Base-by-base conservation (phyloP, 2,329 filamentous ascomycete species). In the Stachybotrys chartarum region DNA sequence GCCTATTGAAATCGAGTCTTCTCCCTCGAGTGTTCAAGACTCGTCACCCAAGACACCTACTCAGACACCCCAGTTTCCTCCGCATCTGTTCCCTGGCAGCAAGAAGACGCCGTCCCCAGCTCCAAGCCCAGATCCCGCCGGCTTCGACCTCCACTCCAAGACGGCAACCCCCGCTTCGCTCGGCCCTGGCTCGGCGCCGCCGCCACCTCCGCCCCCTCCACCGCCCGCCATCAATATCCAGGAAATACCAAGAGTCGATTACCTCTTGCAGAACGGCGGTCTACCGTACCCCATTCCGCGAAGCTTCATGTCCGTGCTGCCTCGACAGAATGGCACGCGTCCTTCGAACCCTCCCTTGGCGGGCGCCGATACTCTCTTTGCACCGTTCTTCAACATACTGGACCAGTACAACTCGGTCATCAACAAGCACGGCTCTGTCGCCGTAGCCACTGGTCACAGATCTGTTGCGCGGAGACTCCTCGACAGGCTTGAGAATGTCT, bases 391-490 rank as follows among this genome's bases (percentile, higher is more conserved):
- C 68, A 86, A 84, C 59, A 79, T 97, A 2, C 78, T 99, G 24
- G 88, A 96, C 61, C 88, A 96, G 65, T 97, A 96, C 67, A 83
- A 87, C 59, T 81, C 83, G 3, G 92, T 99, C 5, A 79, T 97
- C 59, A 77, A 81, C 47, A 91, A 88, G 59, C 90, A 88, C 63
- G 94, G 94, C 4, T 97, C 93, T 0, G 76, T 99, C 6, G 94
- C 94, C 3, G 94, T 97, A 1, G 94, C 94, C 16, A 97, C 93
- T 0, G 94, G 94, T 6, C 96, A 97, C 70, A 85, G 90, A 54
- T 97, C 93, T 0, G 89, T 97, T n/a, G 94, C 94, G 4, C 85
- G 94, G 6, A 84, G 92, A 53, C 75, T 97, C 30, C 80, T 97
- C 6, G 93, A 99, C 71, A 85, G 94, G 44, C 78, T 99, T 5